Evolutionary conservation across 2,329 filamentous ascomycete species (phyloP).

Genomic region (Neonectria neomacrospora): DNA sequence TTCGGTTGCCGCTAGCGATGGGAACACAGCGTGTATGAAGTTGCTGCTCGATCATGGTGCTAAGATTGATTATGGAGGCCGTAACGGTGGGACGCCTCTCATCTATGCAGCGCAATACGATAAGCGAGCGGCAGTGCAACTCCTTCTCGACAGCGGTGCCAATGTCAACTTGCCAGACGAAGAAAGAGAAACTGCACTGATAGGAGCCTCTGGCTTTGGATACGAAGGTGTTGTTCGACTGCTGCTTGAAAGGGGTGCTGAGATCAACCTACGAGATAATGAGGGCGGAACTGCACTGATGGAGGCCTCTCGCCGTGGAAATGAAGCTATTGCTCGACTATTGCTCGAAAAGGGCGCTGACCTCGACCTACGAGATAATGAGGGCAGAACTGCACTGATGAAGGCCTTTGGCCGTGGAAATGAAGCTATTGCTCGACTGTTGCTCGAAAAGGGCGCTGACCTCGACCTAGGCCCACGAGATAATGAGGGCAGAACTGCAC

Average conservation of each 20-base stretch:
- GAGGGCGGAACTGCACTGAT: too few relatives aligned
- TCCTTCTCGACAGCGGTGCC: background rate
- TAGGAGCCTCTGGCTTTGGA: too few relatives aligned
- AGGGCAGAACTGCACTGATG: too few relatives aligned
- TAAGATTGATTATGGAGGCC: background rate
- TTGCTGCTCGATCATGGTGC: background rate
- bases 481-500: too few relatives aligned
- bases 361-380: too few relatives aligned
- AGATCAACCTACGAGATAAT: too few relatives aligned
- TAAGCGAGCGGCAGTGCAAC: background rate
- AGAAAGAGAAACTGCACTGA: background rate
- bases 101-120: accelerated
- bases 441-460: background rate
- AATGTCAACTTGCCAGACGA: background rate
- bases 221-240: background rate
- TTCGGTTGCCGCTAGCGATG: background rate
- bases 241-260: background rate
- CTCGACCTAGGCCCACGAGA: too few relatives aligned
- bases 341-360: background rate
- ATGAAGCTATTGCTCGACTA: background rate
- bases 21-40: background rate
- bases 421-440: background rate
- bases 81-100: background rate
- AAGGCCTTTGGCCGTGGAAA: too few relatives aligned
- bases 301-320: too few relatives aligned